Percentiles rank a stretch among this genome's conserved stretches.
phyloP scores from a whole-genome alignment of 2,329 filamentous ascomycete genomes.

The Sarocladiaceae sp. region DNA sequence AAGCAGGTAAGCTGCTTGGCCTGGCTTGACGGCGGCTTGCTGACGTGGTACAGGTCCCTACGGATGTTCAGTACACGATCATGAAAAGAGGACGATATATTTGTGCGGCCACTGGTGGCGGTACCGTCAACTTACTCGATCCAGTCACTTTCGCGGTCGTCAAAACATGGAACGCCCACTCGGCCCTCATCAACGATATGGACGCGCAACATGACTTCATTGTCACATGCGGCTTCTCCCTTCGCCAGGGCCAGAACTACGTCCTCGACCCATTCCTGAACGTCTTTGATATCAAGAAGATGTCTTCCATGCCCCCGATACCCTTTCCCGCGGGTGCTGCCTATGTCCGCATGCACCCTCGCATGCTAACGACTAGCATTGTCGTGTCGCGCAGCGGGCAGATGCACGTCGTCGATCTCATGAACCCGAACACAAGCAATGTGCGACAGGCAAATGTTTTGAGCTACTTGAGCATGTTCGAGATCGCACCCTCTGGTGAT shows the following conservation, averaged over 20 bases:
- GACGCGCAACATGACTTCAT: constrained; percentile 93
- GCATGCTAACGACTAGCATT: constrained; percentile 90
- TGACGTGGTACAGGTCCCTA: constrained; percentile 47
- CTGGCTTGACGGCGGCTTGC: background rate
- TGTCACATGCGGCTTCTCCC: constrained; percentile 89
- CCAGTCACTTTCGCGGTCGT: constrained; percentile 69
- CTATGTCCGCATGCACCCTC: constrained; percentile 92
- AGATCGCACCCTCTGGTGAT: constrained; percentile 83
- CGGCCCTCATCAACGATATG: constrained; percentile 88
- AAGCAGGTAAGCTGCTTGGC: constrained; percentile 47
- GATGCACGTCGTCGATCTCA: constrained; percentile 91
- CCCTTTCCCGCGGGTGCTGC: constrained; percentile 89
- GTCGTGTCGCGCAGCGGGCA: constrained; percentile 88
- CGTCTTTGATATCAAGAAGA: constrained; percentile 89
- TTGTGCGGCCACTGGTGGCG: constrained; percentile 79
- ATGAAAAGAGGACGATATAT: constrained; percentile 91
- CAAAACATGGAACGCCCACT: constrained; percentile 87
- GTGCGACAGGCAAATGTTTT: constrained; percentile 76
- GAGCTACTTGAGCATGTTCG: constrained; percentile 69
- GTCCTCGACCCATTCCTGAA: constrained; percentile 92
- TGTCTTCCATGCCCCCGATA: constrained; percentile 81
- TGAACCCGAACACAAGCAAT: constrained; percentile 85
- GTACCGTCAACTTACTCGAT: constrained; percentile 81
- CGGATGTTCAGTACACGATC: constrained; percentile 74
- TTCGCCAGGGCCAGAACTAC: constrained; percentile 64